These are phyloP conservation scores for Arabidopsis thaliana DNA, from an alignment of 345 rosid genomes.

Conservation along the genomic window DNA sequence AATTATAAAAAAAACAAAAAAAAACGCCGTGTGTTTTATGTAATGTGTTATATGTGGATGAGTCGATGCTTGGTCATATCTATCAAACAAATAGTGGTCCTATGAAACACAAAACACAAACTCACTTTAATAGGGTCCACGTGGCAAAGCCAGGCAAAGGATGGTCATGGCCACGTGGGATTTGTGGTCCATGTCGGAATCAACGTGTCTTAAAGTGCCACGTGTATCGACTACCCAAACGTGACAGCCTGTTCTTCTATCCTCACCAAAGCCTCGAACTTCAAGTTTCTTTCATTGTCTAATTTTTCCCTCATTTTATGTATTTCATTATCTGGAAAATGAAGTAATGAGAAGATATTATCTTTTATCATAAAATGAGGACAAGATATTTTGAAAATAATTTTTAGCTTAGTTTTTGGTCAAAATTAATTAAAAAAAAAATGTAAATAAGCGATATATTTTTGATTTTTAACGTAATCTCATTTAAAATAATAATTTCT, in stretches of 20 bases:
- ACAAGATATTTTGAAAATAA: not conserved
- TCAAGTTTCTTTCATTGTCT: conserved; percentile 8
- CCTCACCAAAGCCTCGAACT: conserved; percentile 11
- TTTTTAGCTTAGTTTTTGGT: not conserved
- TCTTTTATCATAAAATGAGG: not conserved
- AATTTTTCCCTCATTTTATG: not conserved
- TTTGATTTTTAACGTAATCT: too few species aligned
- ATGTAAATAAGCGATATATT: too few species aligned
- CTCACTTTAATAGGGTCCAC: conserved; percentile 30
- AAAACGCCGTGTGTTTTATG: conserved; percentile 36
- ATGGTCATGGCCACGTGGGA: conserved; percentile 46
- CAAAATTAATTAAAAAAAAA: not conserved
- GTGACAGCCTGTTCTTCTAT: conserved; percentile 38
- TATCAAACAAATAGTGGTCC: conserved; percentile 40
- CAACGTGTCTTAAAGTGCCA: conserved; percentile 42
- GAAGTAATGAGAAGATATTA: not conserved
- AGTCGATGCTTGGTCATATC: conserved; percentile 15
- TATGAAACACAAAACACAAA: conserved; percentile 42
- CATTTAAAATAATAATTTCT: too few species aligned
- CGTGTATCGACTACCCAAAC: conserved; percentile 24
- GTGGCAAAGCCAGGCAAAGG: conserved; percentile 41
- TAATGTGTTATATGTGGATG: conserved; percentile 25
- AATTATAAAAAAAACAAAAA: too few species aligned
- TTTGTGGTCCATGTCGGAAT: conserved; percentile 38
- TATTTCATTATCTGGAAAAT: not conserved